Percentiles rank a stretch among this genome's conserved stretches.
These are phyloP conservation scores for Prunus mongolica DNA, from an alignment of 306 rosid species.

Conservation along the genomic window DNA sequence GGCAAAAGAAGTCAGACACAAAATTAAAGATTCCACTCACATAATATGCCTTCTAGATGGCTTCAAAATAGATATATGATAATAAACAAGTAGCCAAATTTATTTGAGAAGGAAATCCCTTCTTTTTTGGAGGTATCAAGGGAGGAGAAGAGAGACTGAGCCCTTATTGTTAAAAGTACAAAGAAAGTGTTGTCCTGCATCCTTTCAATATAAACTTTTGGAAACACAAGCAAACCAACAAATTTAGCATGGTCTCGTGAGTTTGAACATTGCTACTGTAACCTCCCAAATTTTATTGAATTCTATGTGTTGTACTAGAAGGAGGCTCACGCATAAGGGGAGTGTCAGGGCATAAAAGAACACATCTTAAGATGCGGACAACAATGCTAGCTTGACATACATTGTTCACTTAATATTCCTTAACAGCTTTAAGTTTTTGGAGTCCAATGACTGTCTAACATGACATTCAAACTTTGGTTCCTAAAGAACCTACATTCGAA, in stretches of 20 bases:
- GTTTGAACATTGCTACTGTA: conserved; percentile 1
- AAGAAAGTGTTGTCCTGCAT: not conserved
- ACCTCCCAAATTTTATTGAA: not conserved
- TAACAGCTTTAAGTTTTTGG: no score
- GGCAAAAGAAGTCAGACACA: conserved; percentile 36
- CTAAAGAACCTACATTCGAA: not conserved
- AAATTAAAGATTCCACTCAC: conserved; percentile 10
- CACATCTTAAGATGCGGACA: no score
- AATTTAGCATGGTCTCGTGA: not conserved
- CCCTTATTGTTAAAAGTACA: not conserved
- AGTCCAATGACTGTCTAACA: no score
- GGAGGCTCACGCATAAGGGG: not conserved
- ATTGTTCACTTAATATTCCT: no score
- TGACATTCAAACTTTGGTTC: no score
- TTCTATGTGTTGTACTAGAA: not conserved
- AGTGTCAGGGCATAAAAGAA: not conserved
- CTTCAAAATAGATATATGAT: not conserved
- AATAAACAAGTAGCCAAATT: not conserved
- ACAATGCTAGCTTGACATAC: no score
- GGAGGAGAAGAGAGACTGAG: conserved; percentile 7
- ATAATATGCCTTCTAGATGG: not conserved
- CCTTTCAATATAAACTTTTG: not conserved
- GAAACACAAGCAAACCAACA: not conserved
- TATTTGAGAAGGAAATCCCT: conserved; percentile 1
- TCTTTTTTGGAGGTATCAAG: not conserved